phyloP scores from a whole-genome alignment of 306 rosid genomes.

The Carpinus viminea region DNA sequence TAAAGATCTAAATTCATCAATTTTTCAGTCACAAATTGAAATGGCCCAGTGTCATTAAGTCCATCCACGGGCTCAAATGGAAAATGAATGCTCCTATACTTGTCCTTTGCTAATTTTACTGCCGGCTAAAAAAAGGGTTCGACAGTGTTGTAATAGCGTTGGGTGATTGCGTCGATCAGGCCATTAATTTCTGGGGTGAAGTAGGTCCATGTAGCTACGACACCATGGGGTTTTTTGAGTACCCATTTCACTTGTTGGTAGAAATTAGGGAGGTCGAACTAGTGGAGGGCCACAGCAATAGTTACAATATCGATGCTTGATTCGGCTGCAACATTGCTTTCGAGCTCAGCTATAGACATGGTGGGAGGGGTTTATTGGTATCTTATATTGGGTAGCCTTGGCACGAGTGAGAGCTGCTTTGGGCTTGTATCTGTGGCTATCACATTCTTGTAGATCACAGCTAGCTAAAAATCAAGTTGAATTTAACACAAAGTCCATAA shows the following conservation, averaged over 20 bases:
- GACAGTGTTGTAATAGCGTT: slow-evolving; percentile 26
- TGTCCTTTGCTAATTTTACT: slow-evolving; percentile 41
- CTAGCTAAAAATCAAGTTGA: slow-evolving; percentile 69
- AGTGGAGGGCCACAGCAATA: too few species aligned
- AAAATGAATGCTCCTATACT: slow-evolving; percentile 59
- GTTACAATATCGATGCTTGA: too few species aligned
- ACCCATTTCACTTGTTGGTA: too few species aligned
- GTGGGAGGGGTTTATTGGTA: too few species aligned
- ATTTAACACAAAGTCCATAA: too few species aligned
- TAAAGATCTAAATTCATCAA: slow-evolving; percentile 49
- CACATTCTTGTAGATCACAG: slow-evolving; percentile 55
- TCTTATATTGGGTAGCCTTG: too few species aligned
- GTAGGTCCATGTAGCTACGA: slow-evolving; percentile 79
- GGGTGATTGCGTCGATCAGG: slow-evolving; percentile 42
- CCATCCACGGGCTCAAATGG: slow-evolving; percentile 73
- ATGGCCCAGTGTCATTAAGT: slow-evolving; percentile 58
- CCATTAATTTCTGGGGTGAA: slow-evolving; percentile 43
- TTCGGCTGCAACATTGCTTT: too few species aligned
- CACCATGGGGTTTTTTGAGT: too few species aligned
- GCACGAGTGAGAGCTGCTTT: too few species aligned
- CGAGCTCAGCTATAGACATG: too few species aligned
- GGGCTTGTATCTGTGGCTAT: too few species aligned
- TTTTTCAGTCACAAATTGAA: slow-evolving; percentile 55
- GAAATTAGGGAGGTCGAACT: too few species aligned
- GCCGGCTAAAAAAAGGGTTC: slow-evolving; percentile 54